Percentiles rank a stretch among this genome's conserved stretches.
Conservation (phyloP, 129 eudicot species). For the Kitagawia praeruptora region DNA sequence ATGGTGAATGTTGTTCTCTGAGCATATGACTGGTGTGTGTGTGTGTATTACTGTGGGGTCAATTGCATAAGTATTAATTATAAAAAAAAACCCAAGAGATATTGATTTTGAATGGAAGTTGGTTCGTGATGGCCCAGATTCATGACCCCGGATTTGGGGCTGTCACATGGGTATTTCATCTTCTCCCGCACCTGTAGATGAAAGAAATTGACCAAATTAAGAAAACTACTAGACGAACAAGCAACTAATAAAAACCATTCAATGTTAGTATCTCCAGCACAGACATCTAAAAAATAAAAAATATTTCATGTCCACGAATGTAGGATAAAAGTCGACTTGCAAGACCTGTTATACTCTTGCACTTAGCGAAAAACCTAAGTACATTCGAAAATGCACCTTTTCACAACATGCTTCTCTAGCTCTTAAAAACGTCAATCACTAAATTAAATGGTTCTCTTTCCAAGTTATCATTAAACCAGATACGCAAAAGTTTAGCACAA, state of each 20-base stretch:
- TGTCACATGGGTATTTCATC: slow-evolving; percentile 43
- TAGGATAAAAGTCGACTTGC: too few species aligned
- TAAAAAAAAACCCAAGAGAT: too few species aligned
- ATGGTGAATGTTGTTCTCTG: too few species aligned
- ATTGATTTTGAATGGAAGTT: too few species aligned
- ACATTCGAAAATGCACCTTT: background rate
- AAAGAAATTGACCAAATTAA: background rate
- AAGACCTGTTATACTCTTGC: background rate
- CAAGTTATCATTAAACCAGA: background rate
- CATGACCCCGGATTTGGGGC: too few species aligned
- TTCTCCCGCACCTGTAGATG: slow-evolving; percentile 45
- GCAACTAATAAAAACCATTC: background rate
- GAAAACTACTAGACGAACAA: background rate
- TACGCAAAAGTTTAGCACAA: background rate
- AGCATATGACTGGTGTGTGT: too few species aligned
- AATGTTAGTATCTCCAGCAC: too few species aligned
- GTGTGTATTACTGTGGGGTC: too few species aligned
- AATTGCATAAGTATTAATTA: too few species aligned
- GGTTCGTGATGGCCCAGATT: too few species aligned
- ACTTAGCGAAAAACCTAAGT: background rate
- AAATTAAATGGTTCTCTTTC: background rate
- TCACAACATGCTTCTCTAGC: background rate
- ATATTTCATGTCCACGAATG: too few species aligned
- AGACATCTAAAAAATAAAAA: too few species aligned
- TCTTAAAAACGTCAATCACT: background rate